A percentile compares a stretch with the other conserved stretches of the same genome.
phyloP scores from a whole-genome alignment of 306 rosid genomes.

The Pterocarpus santalinus region DNA sequence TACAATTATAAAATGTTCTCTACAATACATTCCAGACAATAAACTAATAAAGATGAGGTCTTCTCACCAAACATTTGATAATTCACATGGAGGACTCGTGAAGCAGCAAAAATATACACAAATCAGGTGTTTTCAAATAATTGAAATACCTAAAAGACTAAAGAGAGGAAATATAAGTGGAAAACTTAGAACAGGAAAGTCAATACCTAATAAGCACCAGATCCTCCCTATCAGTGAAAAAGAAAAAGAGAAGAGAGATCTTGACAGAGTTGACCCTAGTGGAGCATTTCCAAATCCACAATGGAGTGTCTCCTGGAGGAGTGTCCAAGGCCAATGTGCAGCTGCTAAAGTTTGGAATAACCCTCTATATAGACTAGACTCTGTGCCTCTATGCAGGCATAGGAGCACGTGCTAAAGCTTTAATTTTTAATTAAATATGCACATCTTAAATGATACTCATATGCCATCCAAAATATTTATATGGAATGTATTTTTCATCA shows the following conservation, averaged over 20 bases:
- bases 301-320: slow-evolving; percentile 23
- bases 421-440: slow-evolving; percentile 27
- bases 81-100: background rate
- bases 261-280: slow-evolving; percentile 39
- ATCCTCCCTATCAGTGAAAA: slow-evolving; percentile 23
- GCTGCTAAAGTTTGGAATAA: slow-evolving; percentile 35
- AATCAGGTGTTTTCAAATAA: slow-evolving; percentile 17
- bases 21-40: slow-evolving; percentile 28
- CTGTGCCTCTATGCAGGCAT: slow-evolving; percentile 2
- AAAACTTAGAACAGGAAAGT: slow-evolving; percentile 14
- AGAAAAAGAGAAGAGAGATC: slow-evolving; percentile 43
- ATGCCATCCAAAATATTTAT: slow-evolving; percentile 19
- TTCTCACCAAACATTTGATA: slow-evolving; percentile 13
- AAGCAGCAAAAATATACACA: slow-evolving; percentile 18
- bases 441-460: background rate
- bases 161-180: background rate
- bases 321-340: slow-evolving; percentile 23
- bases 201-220: slow-evolving; percentile 44
- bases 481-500: slow-evolving; percentile 33
- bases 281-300: slow-evolving; percentile 36
- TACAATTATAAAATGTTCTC: slow-evolving; percentile 2
- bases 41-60: slow-evolving; percentile 10
- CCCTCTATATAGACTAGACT: slow-evolving; percentile 37
- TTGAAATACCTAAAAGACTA: slow-evolving; percentile 32
- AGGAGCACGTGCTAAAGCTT: slow-evolving; percentile 20